These are phyloP conservation scores for Candida sanyaensis DNA, from an alignment of 1,139 yeast species.

Conservation along the genomic window DNA sequence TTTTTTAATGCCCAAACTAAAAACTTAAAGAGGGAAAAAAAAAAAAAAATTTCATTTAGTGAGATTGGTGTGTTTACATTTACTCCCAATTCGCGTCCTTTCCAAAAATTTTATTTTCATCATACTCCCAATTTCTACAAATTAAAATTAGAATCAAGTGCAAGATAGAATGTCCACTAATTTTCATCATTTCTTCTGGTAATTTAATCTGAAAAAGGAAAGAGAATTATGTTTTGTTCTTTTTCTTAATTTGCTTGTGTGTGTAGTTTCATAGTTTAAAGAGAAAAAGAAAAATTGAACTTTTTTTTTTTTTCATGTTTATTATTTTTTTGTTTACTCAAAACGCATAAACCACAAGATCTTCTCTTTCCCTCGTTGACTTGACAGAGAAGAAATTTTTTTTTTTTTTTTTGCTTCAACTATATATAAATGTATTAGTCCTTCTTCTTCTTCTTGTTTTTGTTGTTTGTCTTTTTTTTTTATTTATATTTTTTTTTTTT, in stretches of 20 bases:
- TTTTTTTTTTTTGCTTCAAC: neutral
- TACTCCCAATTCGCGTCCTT: conserved; percentile 3
- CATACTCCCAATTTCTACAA: neutral
- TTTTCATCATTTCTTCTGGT: neutral
- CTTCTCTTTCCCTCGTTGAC: neutral
- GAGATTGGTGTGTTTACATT: neutral
- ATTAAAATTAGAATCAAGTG: neutral
- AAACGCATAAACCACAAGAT: neutral
- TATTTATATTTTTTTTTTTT: neutral
- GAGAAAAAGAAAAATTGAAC: too few relatives aligned
- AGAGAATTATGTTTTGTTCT: too few relatives aligned
- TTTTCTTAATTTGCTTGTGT: neutral
- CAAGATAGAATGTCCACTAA: neutral
- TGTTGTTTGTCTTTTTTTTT: neutral
- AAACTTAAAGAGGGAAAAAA: too few relatives aligned
- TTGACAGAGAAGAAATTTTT: neutral
- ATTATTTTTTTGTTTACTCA: too few relatives aligned
- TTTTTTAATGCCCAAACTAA: too few relatives aligned
- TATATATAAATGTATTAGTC: neutral
- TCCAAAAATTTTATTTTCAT: too few relatives aligned
- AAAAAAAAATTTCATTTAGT: too few relatives aligned
- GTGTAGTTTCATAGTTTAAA: neutral
- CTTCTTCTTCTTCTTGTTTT: too few relatives aligned
- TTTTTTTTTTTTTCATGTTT: too few relatives aligned
- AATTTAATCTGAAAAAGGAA: neutral